Evolutionary conservation across 2,329 filamentous ascomycete species (phyloP).

Genomic region (Ceratocystis colombiana): DNA sequence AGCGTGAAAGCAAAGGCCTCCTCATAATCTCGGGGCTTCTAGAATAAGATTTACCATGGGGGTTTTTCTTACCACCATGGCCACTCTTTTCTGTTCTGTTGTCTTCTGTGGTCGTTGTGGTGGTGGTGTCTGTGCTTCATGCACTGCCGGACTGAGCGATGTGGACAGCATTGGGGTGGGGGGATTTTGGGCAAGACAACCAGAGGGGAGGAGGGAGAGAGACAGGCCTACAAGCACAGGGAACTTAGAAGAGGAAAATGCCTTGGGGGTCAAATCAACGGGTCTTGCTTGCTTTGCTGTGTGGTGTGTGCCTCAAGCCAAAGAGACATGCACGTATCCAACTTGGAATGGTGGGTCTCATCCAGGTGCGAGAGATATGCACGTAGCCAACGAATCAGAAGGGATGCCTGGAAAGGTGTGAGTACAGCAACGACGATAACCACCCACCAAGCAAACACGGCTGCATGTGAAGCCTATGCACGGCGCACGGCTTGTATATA

Average conservation of each 20-base stretch:
- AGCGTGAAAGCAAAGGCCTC: not conserved
- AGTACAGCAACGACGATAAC: not conserved
- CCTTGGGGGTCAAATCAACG: not conserved
- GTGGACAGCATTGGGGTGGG: not conserved
- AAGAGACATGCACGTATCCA: constrained; percentile 2
- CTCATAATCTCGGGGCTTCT: not conserved
- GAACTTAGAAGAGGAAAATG: not conserved
- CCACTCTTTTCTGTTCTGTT: not conserved
- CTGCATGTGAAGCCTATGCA: constrained; percentile 6
- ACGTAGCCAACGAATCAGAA: constrained; percentile 4
- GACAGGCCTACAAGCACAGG: not conserved
- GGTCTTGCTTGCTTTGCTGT: not conserved
- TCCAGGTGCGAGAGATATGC: constrained; percentile 4
- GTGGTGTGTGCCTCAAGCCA: constrained; percentile 2
- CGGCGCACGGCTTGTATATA: not conserved
- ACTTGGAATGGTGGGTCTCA: not conserved
- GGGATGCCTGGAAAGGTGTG: not conserved
- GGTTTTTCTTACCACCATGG: not conserved
- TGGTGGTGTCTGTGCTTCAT: not conserved
- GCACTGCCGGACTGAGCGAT: constrained; percentile 1
- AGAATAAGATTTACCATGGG: not conserved
- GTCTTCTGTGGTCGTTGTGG: not conserved
- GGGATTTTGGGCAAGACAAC: not conserved
- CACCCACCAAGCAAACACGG: constrained; percentile 3
- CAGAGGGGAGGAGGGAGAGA: not conserved